Base-by-base conservation (phyloP, 495 filamentous ascomycete species). In the Neurospora tetrasperma region DNA sequence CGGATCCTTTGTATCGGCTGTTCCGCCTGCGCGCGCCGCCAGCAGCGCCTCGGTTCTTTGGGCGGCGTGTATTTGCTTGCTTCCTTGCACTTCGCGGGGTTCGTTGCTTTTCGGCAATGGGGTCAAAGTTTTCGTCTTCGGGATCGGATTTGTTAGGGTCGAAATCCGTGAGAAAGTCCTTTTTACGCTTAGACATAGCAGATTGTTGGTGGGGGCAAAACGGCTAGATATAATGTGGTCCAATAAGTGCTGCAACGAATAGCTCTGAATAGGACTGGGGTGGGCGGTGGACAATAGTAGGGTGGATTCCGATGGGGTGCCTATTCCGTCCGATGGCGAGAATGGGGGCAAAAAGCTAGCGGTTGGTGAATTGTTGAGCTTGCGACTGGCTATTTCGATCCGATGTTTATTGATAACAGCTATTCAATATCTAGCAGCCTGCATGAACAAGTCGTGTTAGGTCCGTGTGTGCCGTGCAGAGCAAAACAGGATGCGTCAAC, bases 141-240 rank as follows among this genome's bases (percentile, higher is more conserved):
- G 93, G 88, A 76, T 97, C 94, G 62, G 93, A 96, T 78, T 92
- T 92, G 83, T 89, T 94, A 31, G 90, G 90, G 80, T 93, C 93
- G 75, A 95, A 88, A 74, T 87, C 88, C 71, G 93, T 90, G 73
- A 91, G 80, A 16, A 81, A 74, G 68, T 82, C 81, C 44, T 80
- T 72, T 81, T 90, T 91, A 73, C 93, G 88, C 82, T 96, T 96
- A 69, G 78, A 62, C 54, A 62, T 62, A 62, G 54, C 54, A 62
- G 54, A 62, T 66, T 35, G 54, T 35, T 66, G 54, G 54, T 66
- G 54, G 27, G 54, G 54, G 54, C 54, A 38, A 66, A 66, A 18
- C 35, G 54, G 54, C 54, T 66, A 10, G 54, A 27, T 66, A 18
- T 35, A 35, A 35, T 66, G 0, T 66, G 54, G 14, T 66, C 54